Evolutionary conservation across 1,284 basidiomycete genomes (phyloP).

Genomic region (Lignosus rhinocerotis): DNA sequence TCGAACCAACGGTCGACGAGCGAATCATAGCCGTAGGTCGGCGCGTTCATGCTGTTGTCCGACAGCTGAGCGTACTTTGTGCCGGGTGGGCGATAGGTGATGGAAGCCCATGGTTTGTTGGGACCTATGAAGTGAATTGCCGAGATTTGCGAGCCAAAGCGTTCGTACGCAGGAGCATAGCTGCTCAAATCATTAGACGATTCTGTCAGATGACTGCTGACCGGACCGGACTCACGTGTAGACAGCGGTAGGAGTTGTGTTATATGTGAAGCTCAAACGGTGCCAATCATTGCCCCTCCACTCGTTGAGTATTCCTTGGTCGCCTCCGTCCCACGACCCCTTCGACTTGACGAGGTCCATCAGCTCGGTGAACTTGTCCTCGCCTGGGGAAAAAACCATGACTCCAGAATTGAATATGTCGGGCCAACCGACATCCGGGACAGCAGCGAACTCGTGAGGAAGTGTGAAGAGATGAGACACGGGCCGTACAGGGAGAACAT

Average conservation of each 20-base stretch:
- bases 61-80: constrained; percentile 29
- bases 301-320: constrained; percentile 95
- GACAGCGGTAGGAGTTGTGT: constrained; percentile 95
- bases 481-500: constrained; percentile 87
- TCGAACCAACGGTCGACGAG: constrained; percentile 90
- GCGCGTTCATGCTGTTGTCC: constrained; percentile 29
- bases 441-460: constrained; percentile 81
- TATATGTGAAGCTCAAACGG: constrained; percentile 92
- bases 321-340: constrained; percentile 96
- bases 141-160: constrained; percentile 87
- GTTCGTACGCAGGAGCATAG: constrained; percentile 93
- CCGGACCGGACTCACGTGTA: constrained; percentile 74
- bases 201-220: constrained; percentile 21
- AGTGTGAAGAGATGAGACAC: constrained; percentile 86
- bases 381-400: constrained; percentile 82
- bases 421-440: constrained; percentile 97
- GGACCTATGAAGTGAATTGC: constrained; percentile 94
- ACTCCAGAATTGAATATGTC: constrained; percentile 99
- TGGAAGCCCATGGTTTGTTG: constrained; percentile 88
- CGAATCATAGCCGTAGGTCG: constrained; percentile 71
- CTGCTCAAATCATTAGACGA: constrained; percentile 39
- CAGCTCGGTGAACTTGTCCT: constrained; percentile 81
- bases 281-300: constrained; percentile 90
- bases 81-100: constrained; percentile 65
- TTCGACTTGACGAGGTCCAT: constrained; percentile 67